Evolutionary conservation across 805 yeast species (phyloP).

Genomic region (Kodamaea nitidulidarum): DNA sequence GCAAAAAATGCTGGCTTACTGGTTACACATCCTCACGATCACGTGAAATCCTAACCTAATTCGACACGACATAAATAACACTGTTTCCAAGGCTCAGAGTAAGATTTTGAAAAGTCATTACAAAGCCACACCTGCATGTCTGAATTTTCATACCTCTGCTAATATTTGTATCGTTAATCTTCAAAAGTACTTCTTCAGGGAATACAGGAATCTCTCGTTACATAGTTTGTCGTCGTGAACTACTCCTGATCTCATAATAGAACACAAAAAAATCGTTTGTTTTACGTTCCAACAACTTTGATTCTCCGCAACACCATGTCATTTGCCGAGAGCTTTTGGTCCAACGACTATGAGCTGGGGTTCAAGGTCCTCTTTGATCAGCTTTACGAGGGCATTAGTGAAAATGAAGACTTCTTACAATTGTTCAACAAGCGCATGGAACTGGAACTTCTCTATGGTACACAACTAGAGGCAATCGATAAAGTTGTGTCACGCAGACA

Average conservation of each 20-base stretch:
- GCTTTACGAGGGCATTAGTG: constrained; percentile 59
- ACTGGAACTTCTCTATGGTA: constrained; percentile 64
- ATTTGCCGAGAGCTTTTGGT: constrained; percentile 77
- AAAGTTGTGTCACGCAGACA: constrained; percentile 38
- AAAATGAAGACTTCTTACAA: constrained; percentile 64
- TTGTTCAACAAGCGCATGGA: constrained; percentile 69
- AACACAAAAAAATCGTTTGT: constrained; percentile 1
- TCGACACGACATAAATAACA: too few species aligned
- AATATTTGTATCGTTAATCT: too few species aligned
- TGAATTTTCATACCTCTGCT: too few species aligned
- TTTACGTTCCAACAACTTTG: neutral
- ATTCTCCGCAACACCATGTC: constrained; percentile 36
- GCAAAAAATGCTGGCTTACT: constrained; percentile 4
- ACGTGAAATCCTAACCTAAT: neutral
- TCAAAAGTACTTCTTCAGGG: too few species aligned
- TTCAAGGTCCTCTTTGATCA: constrained; percentile 48
- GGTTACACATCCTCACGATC: neutral
- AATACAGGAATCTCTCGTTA: too few species aligned
- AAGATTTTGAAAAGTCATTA: too few species aligned
- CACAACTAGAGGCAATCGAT: constrained; percentile 42
- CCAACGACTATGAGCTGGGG: constrained; percentile 58
- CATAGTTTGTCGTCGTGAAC: too few species aligned
- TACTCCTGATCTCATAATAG: neutral
- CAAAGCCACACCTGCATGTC: too few species aligned
- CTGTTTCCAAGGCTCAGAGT: too few species aligned